phyloP scores from a whole-genome alignment of 2,329 filamentous ascomycete genomes.

The Emergomyces pasteurianus region DNA sequence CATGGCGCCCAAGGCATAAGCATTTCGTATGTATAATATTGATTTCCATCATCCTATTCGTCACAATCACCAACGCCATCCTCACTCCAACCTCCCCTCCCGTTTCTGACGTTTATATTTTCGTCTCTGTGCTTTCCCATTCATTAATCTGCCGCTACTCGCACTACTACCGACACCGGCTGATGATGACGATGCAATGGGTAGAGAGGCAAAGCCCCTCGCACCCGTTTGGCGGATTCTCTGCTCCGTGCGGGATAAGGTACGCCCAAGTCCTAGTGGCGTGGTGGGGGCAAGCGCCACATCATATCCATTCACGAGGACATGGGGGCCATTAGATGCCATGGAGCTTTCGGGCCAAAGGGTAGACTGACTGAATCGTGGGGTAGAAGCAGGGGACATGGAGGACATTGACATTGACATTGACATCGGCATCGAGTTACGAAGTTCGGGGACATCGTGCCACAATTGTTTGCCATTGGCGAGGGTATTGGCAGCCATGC shows the following conservation, averaged over 20 bases:
- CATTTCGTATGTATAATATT: background rate
- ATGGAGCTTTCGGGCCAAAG: conserved; percentile 3
- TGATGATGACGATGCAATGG: conserved; percentile 4
- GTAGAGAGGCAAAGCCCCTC: conserved; percentile 28
- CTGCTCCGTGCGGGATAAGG: conserved; percentile 33
- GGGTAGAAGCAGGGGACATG: conserved; percentile 7
- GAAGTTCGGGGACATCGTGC: conserved; percentile 15
- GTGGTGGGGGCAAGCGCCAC: conserved; percentile 29
- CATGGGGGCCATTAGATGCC: conserved; percentile 11
- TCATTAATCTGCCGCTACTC: background rate
- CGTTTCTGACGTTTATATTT: conserved; percentile 1
- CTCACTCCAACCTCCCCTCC: background rate
- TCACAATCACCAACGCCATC: background rate
- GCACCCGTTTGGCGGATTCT: conserved; percentile 32
- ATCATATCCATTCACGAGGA: conserved; percentile 27
- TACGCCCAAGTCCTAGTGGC: conserved; percentile 26
- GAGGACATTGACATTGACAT: conserved; percentile 9
- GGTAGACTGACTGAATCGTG: conserved; percentile 2
- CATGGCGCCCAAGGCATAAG: background rate
- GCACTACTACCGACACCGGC: background rate
- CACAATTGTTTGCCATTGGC: conserved; percentile 25
- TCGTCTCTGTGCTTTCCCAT: background rate
- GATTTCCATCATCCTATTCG: background rate
- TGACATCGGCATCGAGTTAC: conserved; percentile 11
- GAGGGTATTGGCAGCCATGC: conserved; percentile 30